These are phyloP conservation scores for Coriolopsis trogii DNA, from an alignment of 1,284 basidiomycete species.

Conservation along the genomic window DNA sequence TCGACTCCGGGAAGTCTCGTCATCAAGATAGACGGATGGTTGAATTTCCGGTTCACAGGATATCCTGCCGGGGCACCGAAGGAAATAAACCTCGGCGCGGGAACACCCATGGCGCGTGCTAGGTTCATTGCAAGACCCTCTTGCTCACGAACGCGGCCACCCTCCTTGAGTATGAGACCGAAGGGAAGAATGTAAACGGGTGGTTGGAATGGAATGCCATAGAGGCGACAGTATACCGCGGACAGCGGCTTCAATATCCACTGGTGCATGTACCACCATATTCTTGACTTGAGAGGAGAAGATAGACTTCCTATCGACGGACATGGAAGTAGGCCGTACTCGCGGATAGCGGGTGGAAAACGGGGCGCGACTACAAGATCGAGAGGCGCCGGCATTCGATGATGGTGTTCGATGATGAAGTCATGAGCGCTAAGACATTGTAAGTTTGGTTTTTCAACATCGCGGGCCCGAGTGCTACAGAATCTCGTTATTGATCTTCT, in stretches of 20 bases:
- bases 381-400: not conserved
- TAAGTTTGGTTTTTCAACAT: too few species aligned
- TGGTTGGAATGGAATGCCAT: not conserved
- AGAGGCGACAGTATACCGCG: not conserved
- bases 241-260: constrained; percentile 10
- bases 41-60: not conserved
- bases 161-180: constrained; percentile 9
- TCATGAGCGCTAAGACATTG: not conserved
- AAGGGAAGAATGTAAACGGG: constrained; percentile 7
- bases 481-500: too few species aligned
- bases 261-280: constrained; percentile 14
- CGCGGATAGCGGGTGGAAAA: not conserved
- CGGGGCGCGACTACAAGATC: not conserved
- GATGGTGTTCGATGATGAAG: not conserved
- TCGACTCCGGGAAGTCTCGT: constrained; percentile 8
- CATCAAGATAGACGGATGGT: constrained; percentile 20
- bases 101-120: constrained; percentile 20
- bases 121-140: constrained; percentile 21
- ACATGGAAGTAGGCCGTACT: constrained; percentile 1
- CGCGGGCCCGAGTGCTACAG: too few species aligned
- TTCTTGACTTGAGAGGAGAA: constrained; percentile 4
- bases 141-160: constrained; percentile 11
- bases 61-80: constrained; percentile 6
- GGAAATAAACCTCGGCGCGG: constrained; percentile 20
- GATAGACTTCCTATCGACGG: constrained; percentile 3